Percentiles rank a stretch among this genome's conserved stretches.
phyloP scores from a whole-genome alignment of 768 basidiomycete species.

The Mrakia hoshinonis region DNA sequence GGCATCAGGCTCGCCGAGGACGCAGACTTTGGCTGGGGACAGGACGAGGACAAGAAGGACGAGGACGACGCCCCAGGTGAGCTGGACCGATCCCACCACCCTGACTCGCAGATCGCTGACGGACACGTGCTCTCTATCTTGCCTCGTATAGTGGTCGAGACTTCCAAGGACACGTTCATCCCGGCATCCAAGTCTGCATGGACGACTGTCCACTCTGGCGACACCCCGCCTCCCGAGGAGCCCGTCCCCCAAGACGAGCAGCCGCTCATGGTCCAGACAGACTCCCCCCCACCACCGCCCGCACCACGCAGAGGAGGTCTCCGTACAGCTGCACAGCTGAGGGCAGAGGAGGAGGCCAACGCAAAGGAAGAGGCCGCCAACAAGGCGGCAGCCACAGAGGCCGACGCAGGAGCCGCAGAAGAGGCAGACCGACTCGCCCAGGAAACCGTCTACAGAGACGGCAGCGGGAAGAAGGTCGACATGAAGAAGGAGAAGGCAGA shows the following conservation, averaged over 20 bases:
- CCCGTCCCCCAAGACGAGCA: slow-evolving; percentile 54
- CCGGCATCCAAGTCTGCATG: slow-evolving; percentile 14
- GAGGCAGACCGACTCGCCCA: slow-evolving; percentile 46
- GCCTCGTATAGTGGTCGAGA: slow-evolving; percentile 15
- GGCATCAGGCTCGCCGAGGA: slow-evolving; percentile 38
- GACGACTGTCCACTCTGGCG: slow-evolving; percentile 20
- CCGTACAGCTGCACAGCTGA: slow-evolving; percentile 61
- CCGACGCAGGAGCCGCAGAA: slow-evolving; percentile 30
- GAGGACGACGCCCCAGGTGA: slow-evolving; percentile 59
- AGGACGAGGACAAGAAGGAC: slow-evolving; percentile 51
- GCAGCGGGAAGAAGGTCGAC: slow-evolving; percentile 78
- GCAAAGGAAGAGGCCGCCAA: slow-evolving; percentile 35
- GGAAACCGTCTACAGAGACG: slow-evolving; percentile 91
- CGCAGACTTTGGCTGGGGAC: slow-evolving; percentile 32
- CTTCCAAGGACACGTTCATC: slow-evolving; percentile 18
- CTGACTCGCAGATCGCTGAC: background rate
- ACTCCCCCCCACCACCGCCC: background rate
- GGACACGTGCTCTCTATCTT: background rate
- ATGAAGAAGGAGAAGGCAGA: slow-evolving; percentile 75
- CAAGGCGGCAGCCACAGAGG: slow-evolving; percentile 33
- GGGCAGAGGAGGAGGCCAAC: slow-evolving; percentile 48
- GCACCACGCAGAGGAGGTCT: slow-evolving; percentile 54
- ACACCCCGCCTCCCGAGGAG: slow-evolving; percentile 37
- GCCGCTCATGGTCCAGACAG: slow-evolving; percentile 48
- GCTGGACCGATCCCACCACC: background rate